Evolutionary conservation across 2,329 filamentous ascomycete species (phyloP).

Genomic region (Clonostachys rosea): DNA sequence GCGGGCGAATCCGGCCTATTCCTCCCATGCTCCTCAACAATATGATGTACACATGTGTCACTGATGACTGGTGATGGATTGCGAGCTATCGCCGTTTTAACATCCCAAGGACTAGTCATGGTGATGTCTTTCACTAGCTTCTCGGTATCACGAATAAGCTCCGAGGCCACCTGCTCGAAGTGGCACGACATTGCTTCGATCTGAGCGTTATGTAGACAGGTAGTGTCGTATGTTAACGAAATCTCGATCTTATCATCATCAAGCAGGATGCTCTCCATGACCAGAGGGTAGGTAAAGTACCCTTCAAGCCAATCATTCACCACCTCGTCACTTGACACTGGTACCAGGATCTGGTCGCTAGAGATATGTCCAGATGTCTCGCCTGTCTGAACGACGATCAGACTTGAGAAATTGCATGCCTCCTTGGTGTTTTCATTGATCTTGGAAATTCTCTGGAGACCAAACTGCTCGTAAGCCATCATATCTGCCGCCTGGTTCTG

Average conservation of each 20-base stretch:
- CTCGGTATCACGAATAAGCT: not conserved
- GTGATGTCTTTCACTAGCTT: not conserved
- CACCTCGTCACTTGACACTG: not conserved
- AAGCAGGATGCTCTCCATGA: constrained; percentile 1
- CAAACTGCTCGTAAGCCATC: constrained; percentile 11
- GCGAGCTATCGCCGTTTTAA: not conserved
- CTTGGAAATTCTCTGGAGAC: constrained; percentile 7
- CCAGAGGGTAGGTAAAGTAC: constrained; percentile 6
- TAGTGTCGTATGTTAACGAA: constrained; percentile 3
- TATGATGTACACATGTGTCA: constrained; percentile 28
- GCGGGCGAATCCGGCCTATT: constrained; percentile 23
- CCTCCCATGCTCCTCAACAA: constrained; percentile 27
- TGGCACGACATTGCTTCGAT: constrained; percentile 2
- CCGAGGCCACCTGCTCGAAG: not conserved
- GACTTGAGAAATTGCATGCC: constrained; percentile 1
- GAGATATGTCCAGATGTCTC: not conserved
- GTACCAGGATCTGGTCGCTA: not conserved
- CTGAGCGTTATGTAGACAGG: not conserved
- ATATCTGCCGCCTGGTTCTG: constrained; percentile 7
- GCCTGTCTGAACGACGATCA: constrained; percentile 1
- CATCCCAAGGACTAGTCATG: not conserved
- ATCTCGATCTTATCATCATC: constrained; percentile 1
- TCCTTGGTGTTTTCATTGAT: constrained; percentile 4
- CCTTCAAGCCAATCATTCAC: not conserved
- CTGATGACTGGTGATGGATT: not conserved